Evolutionary conservation across 306 rosid species (phyloP), one percentile per base, ranked within the genome.

Genomic region (Dalbergia cochinchinensis): DNA sequence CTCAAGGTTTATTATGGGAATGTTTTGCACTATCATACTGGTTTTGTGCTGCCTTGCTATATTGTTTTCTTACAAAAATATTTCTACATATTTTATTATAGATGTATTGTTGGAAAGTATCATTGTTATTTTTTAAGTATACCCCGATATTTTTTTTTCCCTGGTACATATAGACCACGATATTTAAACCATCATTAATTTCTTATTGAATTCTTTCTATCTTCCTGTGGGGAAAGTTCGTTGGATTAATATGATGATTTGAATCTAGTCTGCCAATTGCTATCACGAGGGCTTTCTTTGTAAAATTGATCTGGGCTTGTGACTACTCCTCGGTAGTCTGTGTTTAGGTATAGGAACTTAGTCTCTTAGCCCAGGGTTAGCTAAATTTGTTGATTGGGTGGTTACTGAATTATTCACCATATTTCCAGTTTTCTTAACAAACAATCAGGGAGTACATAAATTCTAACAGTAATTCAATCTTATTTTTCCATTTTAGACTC

Each of bases 321-420:
- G 26, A 60, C 77, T 78, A 33, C n/a, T 22, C 11, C 51, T 80
- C 41, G 50, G 41, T 80, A 44, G 67, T 57, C 57, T 6, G 60
- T 14, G 47, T 59, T 41, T 54, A 71, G 76, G 51, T 16, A 20
- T 39, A 7, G 5, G 58, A 59, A 22, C 42, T 42, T 48, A 14
- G 19, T 62, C 11, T 33, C 19, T 31, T 13, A 12, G 69, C n/a
- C 48, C 62, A 26, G 71, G 50, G 42, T 44, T 66, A 33, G 39
- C 65, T n/a, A 59, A 61, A 57, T 55, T 73, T 42, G n/a, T 75
- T 37, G 13, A 12, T n/a, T 34, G 71, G 26, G 15, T 71, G 14
- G 34, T 74, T 74, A 58, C 47, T 63, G 37, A 67, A n/a, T 45
- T 61, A 35, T 19, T 39, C 53, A 34, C 68, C 35, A 10, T 12